Evolutionary conservation across 2,329 filamentous ascomycete species (phyloP).

Genomic region (Penicillium sp.): DNA sequence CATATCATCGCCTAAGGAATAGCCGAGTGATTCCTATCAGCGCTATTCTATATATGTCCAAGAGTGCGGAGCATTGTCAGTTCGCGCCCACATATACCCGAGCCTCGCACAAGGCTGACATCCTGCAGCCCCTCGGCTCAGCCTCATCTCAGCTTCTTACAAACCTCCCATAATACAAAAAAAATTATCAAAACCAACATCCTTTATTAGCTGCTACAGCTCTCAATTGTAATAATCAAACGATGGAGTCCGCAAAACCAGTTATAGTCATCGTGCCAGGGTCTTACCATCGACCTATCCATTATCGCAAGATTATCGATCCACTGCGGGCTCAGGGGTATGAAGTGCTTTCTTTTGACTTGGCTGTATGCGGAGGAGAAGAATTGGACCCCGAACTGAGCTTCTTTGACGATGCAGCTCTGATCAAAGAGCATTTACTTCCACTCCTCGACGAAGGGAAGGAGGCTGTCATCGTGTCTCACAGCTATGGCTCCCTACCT

Average conservation of each 20-base stretch:
- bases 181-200: not conserved
- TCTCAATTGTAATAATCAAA: not conserved
- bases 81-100: not conserved
- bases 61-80: not conserved
- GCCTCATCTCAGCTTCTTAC: not conserved
- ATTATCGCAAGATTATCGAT: constrained; percentile 16
- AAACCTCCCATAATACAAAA: not conserved
- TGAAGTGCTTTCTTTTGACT: constrained; percentile 12
- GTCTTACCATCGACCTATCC: constrained; percentile 14
- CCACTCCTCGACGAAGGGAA: constrained; percentile 27
- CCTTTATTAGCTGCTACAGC: not conserved
- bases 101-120: not conserved
- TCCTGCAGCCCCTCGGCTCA: not conserved
- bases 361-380: constrained; percentile 10
- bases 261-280: constrained; percentile 17
- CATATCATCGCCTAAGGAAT: not conserved
- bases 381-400: constrained; percentile 10
- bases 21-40: not conserved
- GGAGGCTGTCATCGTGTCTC: constrained; percentile 39
- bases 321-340: constrained; percentile 11
- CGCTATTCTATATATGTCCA: not conserved
- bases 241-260: constrained; percentile 9
- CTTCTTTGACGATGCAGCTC: constrained; percentile 15
- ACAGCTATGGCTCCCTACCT: constrained; percentile 42
- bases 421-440: constrained; percentile 8